Conservation (phyloP, 495 filamentous ascomycete genomes). For the Tuber brumale region DNA sequence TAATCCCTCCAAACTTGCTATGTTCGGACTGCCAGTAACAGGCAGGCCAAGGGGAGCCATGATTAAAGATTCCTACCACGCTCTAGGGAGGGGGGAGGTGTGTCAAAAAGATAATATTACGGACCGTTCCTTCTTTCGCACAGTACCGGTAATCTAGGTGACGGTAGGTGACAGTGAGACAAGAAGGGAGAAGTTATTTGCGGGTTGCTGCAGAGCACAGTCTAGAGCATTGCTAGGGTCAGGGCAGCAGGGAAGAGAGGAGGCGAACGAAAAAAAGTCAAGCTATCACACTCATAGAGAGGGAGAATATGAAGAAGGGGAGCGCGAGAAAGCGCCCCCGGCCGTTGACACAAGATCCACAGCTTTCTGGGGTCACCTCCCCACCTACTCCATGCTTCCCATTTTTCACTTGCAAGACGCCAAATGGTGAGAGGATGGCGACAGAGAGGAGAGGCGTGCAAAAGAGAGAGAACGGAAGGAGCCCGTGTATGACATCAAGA, state of each 20-base stretch:
- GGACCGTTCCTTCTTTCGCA: too few species aligned
- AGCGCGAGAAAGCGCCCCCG: not conserved
- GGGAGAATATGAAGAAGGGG: not conserved
- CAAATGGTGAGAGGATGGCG: not conserved
- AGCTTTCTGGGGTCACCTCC: not conserved
- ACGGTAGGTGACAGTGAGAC: not conserved
- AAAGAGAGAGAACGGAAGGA: not conserved
- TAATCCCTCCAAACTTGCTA: not conserved
- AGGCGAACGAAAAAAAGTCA: not conserved
- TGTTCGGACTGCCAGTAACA: not conserved
- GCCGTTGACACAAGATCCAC: not conserved
- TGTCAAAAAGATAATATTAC: not conserved
- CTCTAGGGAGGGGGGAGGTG: not conserved
- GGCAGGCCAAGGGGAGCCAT: slow-evolving; percentile 2
- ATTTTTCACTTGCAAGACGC: not conserved
- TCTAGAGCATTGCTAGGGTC: not conserved
- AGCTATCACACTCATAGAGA: too few species aligned
- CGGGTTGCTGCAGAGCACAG: slow-evolving; percentile 2
- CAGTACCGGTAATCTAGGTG: not conserved
- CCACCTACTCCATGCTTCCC: not conserved
- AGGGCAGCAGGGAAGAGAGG: not conserved
- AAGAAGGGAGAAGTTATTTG: not conserved
- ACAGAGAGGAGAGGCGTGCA: not conserved
- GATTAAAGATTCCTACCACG: not conserved
- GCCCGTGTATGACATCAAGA: not conserved